Conservation (phyloP, 768 basidiomycete genomes). For the Lentinula sp. region DNA sequence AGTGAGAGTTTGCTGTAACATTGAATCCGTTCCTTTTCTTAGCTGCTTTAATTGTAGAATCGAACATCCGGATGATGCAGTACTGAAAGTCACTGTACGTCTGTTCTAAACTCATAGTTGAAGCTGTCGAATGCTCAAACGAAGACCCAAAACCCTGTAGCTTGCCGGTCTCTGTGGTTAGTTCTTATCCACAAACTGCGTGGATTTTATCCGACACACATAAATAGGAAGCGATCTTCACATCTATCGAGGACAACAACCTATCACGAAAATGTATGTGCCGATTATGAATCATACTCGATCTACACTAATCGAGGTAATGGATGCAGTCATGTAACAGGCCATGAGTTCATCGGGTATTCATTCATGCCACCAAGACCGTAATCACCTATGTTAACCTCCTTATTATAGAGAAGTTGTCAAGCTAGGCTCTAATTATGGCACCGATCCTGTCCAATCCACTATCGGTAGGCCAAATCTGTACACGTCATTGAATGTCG, state of each 20-base stretch:
- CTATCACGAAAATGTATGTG: constrained; percentile 45
- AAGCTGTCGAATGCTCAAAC: background rate
- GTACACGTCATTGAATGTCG: constrained; percentile 59
- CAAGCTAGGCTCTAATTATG: constrained; percentile 57
- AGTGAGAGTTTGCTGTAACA: constrained; percentile 20
- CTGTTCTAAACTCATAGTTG: background rate
- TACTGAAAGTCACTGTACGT: constrained; percentile 65
- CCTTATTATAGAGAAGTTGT: constrained; percentile 36
- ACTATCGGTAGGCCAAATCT: constrained; percentile 46
- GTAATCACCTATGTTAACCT: background rate
- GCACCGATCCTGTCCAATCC: constrained; percentile 20
- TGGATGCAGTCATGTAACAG: constrained; percentile 48
- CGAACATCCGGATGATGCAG: constrained; percentile 68
- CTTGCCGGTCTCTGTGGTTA: constrained; percentile 60
- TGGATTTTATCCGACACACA: background rate
- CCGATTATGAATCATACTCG: background rate
- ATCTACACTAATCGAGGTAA: background rate
- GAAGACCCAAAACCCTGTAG: constrained; percentile 24
- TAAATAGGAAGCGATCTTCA: constrained; percentile 63
- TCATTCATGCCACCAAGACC: background rate
- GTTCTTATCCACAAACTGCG: background rate
- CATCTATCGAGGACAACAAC: constrained; percentile 60
- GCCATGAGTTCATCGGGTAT: constrained; percentile 71
- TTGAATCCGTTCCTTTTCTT: background rate
- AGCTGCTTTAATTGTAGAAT: constrained; percentile 37